These are phyloP conservation scores for Zelopaecilomyces penicillatus DNA, from an alignment of 2,329 filamentous ascomycete species.

Conservation along the genomic window DNA sequence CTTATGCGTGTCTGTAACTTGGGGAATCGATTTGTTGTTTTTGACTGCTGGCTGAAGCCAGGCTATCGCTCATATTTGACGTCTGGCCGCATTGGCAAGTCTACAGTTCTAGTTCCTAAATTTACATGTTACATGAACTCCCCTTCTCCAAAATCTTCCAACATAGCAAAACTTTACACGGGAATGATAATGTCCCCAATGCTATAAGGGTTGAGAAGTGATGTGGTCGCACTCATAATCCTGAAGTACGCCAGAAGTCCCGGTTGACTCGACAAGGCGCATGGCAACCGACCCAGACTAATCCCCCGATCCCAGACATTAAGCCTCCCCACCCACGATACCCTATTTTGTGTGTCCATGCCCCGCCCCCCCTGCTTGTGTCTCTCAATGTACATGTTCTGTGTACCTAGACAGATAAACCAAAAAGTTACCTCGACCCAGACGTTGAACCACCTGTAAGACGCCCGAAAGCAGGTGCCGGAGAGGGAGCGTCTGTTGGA, in stretches of 20 bases:
- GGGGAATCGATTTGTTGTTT: no score
- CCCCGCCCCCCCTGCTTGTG: no score
- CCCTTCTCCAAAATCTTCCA: slow-evolving; percentile 2
- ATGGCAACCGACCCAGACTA: slow-evolving; percentile 6
- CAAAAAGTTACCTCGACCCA: slow-evolving; percentile 4
- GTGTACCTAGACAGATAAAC: no score
- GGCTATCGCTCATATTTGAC: no score
- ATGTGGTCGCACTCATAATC: background rate
- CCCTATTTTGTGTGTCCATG: no score
- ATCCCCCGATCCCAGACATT: slow-evolving; percentile 5
- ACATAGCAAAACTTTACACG: slow-evolving; percentile 4
- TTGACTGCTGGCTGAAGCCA: no score
- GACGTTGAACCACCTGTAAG: no score
- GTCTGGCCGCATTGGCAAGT: background rate
- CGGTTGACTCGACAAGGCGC: background rate
- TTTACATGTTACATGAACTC: slow-evolving; percentile 6
- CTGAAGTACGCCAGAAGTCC: background rate
- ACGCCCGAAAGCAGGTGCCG: slow-evolving; percentile 29
- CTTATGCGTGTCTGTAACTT: no score
- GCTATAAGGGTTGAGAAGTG: slow-evolving; percentile 10
- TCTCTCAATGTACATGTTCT: no score
- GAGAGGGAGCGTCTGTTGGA: slow-evolving; percentile 27
- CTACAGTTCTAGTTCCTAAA: slow-evolving; percentile 9
- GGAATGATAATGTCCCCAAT: slow-evolving; percentile 1
- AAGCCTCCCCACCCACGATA: background rate